These are phyloP conservation scores for Auriscalpium vulgare DNA, from an alignment of 768 basidiomycete species.

Conservation along the genomic window DNA sequence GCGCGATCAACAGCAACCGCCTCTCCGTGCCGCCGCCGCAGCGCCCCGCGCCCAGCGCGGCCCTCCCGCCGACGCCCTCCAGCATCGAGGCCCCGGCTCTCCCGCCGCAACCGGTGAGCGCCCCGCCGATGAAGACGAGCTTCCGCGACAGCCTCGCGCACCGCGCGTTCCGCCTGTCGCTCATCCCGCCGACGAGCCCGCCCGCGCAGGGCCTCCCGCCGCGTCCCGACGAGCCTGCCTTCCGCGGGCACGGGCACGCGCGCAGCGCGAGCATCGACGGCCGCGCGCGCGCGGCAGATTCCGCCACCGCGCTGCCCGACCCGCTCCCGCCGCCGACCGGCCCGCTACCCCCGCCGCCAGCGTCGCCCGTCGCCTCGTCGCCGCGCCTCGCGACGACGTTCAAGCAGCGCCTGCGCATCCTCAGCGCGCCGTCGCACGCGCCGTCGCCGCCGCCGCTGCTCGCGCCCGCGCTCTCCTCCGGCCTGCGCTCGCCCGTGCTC, in stretches of 20 bases:
- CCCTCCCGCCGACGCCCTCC: constrained; percentile 61
- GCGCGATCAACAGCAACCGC: constrained; percentile 32
- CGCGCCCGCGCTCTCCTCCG: neutral
- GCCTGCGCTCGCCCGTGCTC: constrained; percentile 6
- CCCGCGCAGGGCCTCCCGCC: constrained; percentile 55
- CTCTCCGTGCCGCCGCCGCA: constrained; percentile 64
- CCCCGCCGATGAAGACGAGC: constrained; percentile 19
- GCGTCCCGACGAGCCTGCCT: constrained; percentile 44
- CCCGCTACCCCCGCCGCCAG: constrained; percentile 30
- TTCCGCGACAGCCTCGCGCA: constrained; percentile 53
- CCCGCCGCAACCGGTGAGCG: constrained; percentile 25
- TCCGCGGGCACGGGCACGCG: constrained; percentile 19
- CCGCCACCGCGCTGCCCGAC: constrained; percentile 29
- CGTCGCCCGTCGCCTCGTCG: constrained; percentile 7
- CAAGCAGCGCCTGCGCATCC: constrained; percentile 58
- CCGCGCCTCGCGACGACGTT: constrained; percentile 22
- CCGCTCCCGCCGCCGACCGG: constrained; percentile 38
- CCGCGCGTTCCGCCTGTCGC: constrained; percentile 36
- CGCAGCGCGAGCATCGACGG: constrained; percentile 19
- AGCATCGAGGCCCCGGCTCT: constrained; percentile 15
- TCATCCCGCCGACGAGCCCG: constrained; percentile 49
- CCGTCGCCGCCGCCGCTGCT: constrained; percentile 22
- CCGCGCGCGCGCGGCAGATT: constrained; percentile 20
- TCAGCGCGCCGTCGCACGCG: constrained; percentile 36
- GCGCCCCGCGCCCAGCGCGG: constrained; percentile 62